Percentiles rank a stretch among this genome's conserved stretches.
Conservation (phyloP, 176 grass and related monocot genomes). For the Aechmea fasciata region DNA sequence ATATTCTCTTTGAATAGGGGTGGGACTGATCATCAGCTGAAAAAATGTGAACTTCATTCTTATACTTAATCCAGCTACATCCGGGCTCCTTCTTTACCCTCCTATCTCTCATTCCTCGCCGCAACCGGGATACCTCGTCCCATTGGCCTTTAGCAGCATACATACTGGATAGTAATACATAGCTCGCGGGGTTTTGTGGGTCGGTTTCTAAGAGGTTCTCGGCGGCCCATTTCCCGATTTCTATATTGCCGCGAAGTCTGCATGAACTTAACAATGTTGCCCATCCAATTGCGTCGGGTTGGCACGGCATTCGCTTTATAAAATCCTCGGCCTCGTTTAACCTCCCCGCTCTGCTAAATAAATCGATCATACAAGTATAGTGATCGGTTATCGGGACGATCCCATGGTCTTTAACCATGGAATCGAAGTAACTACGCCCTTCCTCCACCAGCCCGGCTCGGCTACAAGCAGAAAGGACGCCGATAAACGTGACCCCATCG, state of each 20-base stretch:
- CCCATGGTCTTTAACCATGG: constrained; percentile 43
- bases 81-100: constrained; percentile 72
- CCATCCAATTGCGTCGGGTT: constrained; percentile 55
- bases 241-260: constrained; percentile 38
- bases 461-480: constrained; percentile 63
- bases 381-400: constrained; percentile 45
- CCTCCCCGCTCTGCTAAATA: constrained; percentile 58
- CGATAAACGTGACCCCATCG: constrained; percentile 58
- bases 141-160: constrained; percentile 57
- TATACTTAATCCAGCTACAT: constrained; percentile 75
- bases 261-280: constrained; percentile 53
- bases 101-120: constrained; percentile 55
- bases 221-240: constrained; percentile 67
- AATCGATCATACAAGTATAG: constrained; percentile 69
- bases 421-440: constrained; percentile 42
- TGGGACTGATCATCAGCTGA: constrained; percentile 65
- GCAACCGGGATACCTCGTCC: constrained; percentile 46
- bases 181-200: constrained; percentile 58
- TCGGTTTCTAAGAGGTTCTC: constrained; percentile 53
- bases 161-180: constrained; percentile 51
- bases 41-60: constrained; percentile 71
- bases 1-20: constrained; percentile 40
- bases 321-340: constrained; percentile 55
- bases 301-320: constrained; percentile 50
- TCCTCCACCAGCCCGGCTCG: constrained; percentile 53